Percentiles rank a stretch among this genome's conserved stretches.
phyloP scores from a whole-genome alignment of 2,329 filamentous ascomycete species.

The Orbilia javanica region DNA sequence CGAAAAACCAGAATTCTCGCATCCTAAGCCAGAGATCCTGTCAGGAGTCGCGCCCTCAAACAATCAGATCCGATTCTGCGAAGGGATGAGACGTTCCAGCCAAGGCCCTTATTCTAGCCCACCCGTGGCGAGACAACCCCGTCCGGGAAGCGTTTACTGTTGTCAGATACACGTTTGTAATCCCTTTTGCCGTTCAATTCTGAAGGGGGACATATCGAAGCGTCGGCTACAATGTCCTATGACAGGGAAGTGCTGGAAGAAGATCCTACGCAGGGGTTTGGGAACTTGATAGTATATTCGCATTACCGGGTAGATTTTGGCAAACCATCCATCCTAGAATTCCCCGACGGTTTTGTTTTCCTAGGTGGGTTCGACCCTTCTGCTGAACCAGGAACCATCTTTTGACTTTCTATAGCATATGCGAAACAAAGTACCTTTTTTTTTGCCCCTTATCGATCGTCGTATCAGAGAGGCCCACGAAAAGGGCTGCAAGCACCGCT shows the following conservation, averaged over 20 bases:
- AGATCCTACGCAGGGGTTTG: background rate
- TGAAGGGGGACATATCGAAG: background rate
- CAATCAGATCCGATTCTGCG: background rate
- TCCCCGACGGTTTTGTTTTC: background rate
- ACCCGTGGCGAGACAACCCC: conserved; percentile 11
- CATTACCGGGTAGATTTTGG: background rate
- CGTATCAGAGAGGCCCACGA: too few species aligned
- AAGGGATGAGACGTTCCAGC: conserved; percentile 5
- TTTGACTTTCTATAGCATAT: background rate
- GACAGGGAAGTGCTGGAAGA: background rate
- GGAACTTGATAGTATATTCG: background rate
- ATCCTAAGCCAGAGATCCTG: background rate
- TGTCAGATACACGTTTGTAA: background rate
- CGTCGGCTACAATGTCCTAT: background rate
- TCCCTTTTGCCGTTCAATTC: background rate
- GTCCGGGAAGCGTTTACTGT: background rate
- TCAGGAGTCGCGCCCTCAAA: background rate
- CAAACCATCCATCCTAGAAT: background rate
- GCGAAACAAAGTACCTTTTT: background rate
- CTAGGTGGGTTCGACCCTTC: background rate
- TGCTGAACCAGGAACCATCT: background rate
- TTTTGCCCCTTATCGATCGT: too few species aligned
- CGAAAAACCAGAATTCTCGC: background rate
- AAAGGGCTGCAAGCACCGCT: too few species aligned
- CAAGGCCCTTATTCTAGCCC: conserved; percentile 6